Percentiles rank a stretch among this genome's conserved stretches.
phyloP scores from a whole-genome alignment of 208 protist genomes.

The Vickermania ingenoplastis region DNA sequence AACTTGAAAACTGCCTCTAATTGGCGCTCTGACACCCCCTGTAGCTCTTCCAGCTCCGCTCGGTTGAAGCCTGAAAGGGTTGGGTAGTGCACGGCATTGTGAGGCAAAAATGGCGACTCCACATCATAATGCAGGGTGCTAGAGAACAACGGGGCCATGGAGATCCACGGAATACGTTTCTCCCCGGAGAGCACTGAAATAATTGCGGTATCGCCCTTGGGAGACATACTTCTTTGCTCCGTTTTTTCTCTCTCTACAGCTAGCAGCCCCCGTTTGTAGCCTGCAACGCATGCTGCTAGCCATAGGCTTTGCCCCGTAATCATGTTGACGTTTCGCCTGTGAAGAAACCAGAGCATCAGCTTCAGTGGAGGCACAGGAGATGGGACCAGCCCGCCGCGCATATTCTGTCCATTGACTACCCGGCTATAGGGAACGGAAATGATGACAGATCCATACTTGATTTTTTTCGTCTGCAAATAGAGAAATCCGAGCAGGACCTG shows the following conservation, averaged over 20 bases:
- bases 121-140: conserved; percentile 14
- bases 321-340: conserved; percentile 26
- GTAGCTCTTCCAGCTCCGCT: conserved; percentile 9
- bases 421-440: conserved; percentile 55
- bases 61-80: conserved; percentile 4
- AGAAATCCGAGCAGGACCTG: conserved; percentile 12
- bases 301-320: conserved; percentile 32
- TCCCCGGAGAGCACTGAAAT: too few relatives aligned
- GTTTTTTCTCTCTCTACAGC: conserved; percentile 1
- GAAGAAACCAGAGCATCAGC: conserved; percentile 28
- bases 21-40: conserved; percentile 10
- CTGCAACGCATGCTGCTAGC: conserved; percentile 32
- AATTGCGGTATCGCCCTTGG: background rate
- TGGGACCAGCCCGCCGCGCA: conserved; percentile 42
- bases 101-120: conserved; percentile 18
- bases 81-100: conserved; percentile 13
- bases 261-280: conserved; percentile 7
- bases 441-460: conserved; percentile 42
- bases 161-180: background rate
- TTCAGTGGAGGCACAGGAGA: conserved; percentile 30
- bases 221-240: background rate
- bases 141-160: conserved; percentile 19
- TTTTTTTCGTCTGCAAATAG: conserved; percentile 26
- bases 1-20: conserved; percentile 22
- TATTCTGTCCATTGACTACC: conserved; percentile 58